Evolutionary conservation across 345 rosid genomes (phyloP), one percentile per base, ranked within the genome.

Genomic region (Limnanthes douglasii): DNA sequence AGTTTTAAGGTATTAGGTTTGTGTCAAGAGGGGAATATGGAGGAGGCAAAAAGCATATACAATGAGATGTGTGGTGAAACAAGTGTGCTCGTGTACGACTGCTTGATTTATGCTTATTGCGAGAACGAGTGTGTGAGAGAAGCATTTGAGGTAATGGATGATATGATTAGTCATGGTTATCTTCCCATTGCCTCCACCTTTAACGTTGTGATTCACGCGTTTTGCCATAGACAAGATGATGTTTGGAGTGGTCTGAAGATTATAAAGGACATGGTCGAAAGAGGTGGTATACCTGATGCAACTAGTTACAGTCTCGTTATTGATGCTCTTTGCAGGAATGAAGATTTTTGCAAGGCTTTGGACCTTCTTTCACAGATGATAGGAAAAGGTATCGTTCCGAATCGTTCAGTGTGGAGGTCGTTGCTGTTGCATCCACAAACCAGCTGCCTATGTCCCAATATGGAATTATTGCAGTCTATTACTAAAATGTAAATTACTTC

Each of bases 201-300:
- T 45, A 78, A 72, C 48, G 66, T 56, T 43, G 34, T 86, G 39
- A 56, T 81, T 25, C 13, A 27, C 2, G 75, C 60, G 40, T 68
- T 86, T 20, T 86, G 79, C 53, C n/a, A n/a, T n/a, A 50, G 30
- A 57, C 69, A 65, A 37, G 97, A 66, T 15, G 68, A 56, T 33
- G 65, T 61, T 31, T 58, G 21, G 41, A 70, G 51, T 21, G 83
- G 76, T 18, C 25, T 74, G 46, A 74, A 62, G 51, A 56, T 88
- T 25, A 34, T 79, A 21, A 76, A 71, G 38, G 86, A 79, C 53
- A 61, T 76, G 69, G 66, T 56, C 24, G 54, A 51, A 21, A 68
- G 73, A 61, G 94, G 84, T 1, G 70, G 69, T 3, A 5, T 43
- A 11, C 73, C 68, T 11, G 62, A 66, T 48, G 25, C 30, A 18